Percentiles rank a stretch among this genome's conserved stretches.
Conservation (phyloP, 2,329 filamentous ascomycete genomes). For the Pezicula neosporulosa region DNA sequence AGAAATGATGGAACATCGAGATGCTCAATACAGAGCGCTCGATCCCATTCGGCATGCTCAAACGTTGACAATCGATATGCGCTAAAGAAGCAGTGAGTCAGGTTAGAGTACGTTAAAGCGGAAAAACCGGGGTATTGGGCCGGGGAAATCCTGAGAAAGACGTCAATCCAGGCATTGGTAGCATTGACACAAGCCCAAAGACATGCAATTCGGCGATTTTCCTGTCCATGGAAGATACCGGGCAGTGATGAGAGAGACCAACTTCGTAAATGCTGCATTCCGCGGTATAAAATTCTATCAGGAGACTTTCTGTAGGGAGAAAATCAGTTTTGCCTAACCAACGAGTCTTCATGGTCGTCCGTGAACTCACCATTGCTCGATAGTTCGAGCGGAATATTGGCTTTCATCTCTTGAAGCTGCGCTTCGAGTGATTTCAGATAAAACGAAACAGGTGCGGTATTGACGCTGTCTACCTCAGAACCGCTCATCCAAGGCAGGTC, state of each 20-base stretch:
- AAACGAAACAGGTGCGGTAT: background rate
- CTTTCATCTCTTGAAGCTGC: slow-evolving; percentile 5
- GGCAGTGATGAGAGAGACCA: slow-evolving; percentile 2
- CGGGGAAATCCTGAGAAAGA: slow-evolving; percentile 4
- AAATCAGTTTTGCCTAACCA: background rate
- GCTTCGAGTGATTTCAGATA: slow-evolving; percentile 6
- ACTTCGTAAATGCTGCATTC: slow-evolving; percentile 5
- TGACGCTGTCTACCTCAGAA: background rate
- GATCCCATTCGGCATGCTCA: slow-evolving; percentile 9
- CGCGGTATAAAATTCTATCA: slow-evolving; percentile 5
- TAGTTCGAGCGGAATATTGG: slow-evolving; percentile 1
- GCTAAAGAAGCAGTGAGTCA: slow-evolving; percentile 1
- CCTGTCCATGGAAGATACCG: slow-evolving; percentile 3
- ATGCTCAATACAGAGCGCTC: background rate
- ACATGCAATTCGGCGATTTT: slow-evolving; percentile 4
- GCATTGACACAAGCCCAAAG: slow-evolving; percentile 5
- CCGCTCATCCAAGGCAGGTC: slow-evolving; percentile 1
- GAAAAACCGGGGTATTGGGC: slow-evolving; percentile 4
- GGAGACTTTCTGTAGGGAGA: slow-evolving; percentile 1
- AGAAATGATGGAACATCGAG: slow-evolving; percentile 4
- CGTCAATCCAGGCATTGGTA: slow-evolving; percentile 4
- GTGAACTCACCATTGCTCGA: background rate
- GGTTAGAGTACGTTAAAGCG: background rate
- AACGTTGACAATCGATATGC: slow-evolving; percentile 4
- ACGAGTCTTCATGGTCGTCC: background rate